Evolutionary conservation across 306 rosid genomes (phyloP).

Genomic region (Prunus mira): DNA sequence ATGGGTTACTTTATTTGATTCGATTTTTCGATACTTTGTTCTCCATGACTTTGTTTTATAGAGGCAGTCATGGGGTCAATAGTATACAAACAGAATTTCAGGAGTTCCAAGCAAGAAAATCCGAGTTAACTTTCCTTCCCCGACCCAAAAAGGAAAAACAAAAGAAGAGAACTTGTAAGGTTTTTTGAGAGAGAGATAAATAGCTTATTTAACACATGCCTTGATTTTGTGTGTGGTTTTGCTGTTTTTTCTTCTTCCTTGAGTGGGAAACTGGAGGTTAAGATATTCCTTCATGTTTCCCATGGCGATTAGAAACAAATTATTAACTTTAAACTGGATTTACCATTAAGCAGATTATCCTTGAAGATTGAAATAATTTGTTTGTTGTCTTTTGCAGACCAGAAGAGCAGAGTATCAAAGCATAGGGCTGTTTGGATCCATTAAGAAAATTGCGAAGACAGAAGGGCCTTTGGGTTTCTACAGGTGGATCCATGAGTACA

Average conservation of each 20-base stretch:
- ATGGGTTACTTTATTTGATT: neutral
- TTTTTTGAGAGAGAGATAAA: neutral
- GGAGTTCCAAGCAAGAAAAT: neutral
- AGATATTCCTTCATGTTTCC: neutral
- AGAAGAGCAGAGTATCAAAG: constrained; percentile 74
- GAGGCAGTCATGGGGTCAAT: neutral
- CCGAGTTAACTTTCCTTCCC: neutral
- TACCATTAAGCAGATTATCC: neutral
- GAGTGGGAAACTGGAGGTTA: neutral
- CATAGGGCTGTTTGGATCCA: constrained; percentile 64
- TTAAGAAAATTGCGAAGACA: constrained; percentile 57
- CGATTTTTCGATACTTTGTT: neutral
- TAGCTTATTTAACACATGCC: neutral
- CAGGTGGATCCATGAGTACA: constrained; percentile 43
- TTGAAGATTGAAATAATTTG: neutral
- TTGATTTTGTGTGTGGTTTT: neutral
- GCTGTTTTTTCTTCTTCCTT: neutral
- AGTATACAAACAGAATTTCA: neutral
- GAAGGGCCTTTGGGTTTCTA: constrained; percentile 86
- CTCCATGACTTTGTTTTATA: neutral
- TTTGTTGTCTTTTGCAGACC: constrained; percentile 48
- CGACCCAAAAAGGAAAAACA: neutral
- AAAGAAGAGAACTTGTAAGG: neutral
- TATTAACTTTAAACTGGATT: neutral
- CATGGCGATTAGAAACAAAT: neutral